A percentile compares a stretch with the other conserved stretches of the same genome.
Conservation (phyloP, 176 grass and related monocot species). For the Musa acuminata region DNA sequence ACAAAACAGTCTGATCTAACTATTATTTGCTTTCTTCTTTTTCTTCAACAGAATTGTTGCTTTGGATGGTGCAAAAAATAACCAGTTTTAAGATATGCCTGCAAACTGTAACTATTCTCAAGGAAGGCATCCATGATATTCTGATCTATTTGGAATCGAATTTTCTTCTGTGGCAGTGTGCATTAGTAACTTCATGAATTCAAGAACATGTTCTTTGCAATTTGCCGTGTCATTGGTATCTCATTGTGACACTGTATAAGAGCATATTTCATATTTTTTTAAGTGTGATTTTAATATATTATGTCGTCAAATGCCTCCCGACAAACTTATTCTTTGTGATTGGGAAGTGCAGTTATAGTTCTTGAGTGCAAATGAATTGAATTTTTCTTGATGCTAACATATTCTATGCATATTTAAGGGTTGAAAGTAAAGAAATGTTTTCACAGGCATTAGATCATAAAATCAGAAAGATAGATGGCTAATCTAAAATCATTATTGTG, state of each 20-base stretch:
- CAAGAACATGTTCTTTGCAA: background rate
- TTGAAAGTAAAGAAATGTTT: too few species aligned
- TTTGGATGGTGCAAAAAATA: background rate
- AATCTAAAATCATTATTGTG: too few species aligned
- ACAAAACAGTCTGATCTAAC: background rate
- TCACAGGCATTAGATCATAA: too few species aligned
- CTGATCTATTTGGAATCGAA: background rate
- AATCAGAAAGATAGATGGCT: too few species aligned
- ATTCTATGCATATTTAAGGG: too few species aligned
- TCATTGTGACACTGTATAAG: background rate
- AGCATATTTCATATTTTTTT: background rate
- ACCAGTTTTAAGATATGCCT: background rate
- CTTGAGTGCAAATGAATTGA: too few species aligned
- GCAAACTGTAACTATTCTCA: background rate
- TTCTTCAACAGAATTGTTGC: constrained; percentile 6
- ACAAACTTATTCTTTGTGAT: too few species aligned
- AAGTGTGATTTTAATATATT: background rate
- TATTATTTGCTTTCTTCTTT: background rate
- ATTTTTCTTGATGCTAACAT: too few species aligned
- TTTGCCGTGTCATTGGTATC: background rate
- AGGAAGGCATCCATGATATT: background rate
- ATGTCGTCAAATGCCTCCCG: background rate
- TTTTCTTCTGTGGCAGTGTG: background rate
- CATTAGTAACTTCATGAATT: background rate
- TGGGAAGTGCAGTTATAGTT: too few species aligned